Conservation (phyloP, 345 rosid species). For the Pugionium dolabratum region DNA sequence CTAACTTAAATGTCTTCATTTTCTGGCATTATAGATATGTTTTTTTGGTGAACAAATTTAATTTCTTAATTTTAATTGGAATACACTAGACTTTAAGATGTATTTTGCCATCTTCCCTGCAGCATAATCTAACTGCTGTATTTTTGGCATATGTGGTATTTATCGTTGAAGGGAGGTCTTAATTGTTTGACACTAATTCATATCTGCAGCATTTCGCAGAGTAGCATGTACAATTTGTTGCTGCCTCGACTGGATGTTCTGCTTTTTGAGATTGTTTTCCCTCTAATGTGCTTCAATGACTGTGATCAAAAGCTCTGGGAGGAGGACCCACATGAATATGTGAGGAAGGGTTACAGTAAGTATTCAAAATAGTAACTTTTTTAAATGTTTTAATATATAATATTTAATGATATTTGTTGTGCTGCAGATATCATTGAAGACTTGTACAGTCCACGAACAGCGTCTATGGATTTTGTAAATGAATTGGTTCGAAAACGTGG, state of each 20-base stretch:
- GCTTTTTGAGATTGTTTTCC: conserved; percentile 95
- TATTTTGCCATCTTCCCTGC: conserved; percentile 2
- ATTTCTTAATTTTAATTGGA: background rate
- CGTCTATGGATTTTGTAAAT: conserved; percentile 96
- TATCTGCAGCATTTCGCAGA: conserved; percentile 77
- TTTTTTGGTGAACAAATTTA: background rate
- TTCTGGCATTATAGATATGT: background rate
- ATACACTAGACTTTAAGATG: background rate
- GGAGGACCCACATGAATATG: conserved; percentile 99
- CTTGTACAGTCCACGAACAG: conserved; percentile 97
- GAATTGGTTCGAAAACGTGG: conserved; percentile 96
- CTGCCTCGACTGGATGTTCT: conserved; percentile 86
- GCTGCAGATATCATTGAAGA: conserved; percentile 96
- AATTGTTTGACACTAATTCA: too few relatives aligned
- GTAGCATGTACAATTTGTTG: conserved; percentile 75
- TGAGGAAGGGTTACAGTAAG: conserved; percentile 99
- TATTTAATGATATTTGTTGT: conserved; percentile 32
- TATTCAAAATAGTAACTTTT: conserved; percentile 14
- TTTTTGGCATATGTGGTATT: too few relatives aligned
- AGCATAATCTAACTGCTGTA: too few relatives aligned
- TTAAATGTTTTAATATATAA: conserved; percentile 7
- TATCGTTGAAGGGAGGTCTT: too few relatives aligned
- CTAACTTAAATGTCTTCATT: background rate
- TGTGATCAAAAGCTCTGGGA: conserved; percentile 99
- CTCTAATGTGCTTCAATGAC: conserved; percentile 98